Percentiles rank a stretch among this genome's conserved stretches.
phyloP scores from a whole-genome alignment of 306 rosid species.

The Mucuna pruriens region DNA sequence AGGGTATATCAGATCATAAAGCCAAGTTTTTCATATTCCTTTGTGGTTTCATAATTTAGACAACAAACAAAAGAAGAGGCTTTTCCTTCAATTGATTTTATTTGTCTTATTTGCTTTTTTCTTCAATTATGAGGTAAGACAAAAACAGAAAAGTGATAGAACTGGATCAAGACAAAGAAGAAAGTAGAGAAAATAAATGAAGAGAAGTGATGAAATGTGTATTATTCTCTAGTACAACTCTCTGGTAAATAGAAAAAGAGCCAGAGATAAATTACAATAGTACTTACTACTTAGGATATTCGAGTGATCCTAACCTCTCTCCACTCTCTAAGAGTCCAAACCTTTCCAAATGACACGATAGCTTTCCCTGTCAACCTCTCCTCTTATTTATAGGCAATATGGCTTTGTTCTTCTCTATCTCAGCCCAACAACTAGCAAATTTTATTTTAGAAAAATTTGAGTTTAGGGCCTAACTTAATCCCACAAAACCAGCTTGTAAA shows the following conservation, averaged over 20 bases:
- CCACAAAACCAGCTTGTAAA: no score
- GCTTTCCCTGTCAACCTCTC: neutral
- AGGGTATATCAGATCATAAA: slow-evolving; percentile 7
- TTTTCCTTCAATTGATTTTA: neutral
- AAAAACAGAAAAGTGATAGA: neutral
- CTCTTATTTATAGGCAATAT: neutral
- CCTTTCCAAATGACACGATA: neutral
- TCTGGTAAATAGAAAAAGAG: neutral
- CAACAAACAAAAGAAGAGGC: neutral
- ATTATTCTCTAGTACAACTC: neutral
- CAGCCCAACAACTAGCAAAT: neutral
- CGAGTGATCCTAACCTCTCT: neutral
- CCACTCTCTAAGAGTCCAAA: neutral
- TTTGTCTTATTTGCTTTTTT: neutral
- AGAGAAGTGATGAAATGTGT: neutral
- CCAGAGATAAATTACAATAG: neutral
- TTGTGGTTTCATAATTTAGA: neutral
- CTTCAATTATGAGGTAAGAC: neutral
- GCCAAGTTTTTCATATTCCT: neutral
- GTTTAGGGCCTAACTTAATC: no score
- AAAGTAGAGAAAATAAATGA: neutral
- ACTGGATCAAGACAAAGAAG: neutral
- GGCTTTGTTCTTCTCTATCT: neutral
- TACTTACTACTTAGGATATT: neutral
- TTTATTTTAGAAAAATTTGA: no score